Percentiles rank a stretch among this genome's conserved stretches.
phyloP scores from a whole-genome alignment of 768 basidiomycete genomes.

The Phanerodontia chrysosporium region DNA sequence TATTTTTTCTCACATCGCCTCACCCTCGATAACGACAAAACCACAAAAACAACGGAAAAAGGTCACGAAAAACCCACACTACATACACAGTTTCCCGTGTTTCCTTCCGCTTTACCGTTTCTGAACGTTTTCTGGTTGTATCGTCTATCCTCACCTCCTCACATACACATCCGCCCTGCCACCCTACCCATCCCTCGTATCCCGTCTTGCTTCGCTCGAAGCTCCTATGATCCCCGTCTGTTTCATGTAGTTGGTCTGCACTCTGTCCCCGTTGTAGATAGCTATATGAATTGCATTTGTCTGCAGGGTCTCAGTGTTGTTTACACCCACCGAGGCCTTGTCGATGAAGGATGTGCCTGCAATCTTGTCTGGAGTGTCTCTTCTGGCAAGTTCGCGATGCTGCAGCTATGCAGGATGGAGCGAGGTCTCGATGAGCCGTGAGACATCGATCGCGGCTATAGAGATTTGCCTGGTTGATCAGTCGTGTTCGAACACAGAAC shows the following conservation, averaged over 20 bases:
- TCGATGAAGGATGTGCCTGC: too few species aligned
- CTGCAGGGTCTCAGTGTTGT: not conserved
- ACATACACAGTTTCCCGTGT: conserved; percentile 24
- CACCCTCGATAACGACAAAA: conserved; percentile 22
- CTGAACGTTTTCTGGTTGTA: conserved; percentile 15
- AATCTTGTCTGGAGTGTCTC: too few species aligned
- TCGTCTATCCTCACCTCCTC: conserved; percentile 20
- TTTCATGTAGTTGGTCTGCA: not conserved
- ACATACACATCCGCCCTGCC: conserved; percentile 14
- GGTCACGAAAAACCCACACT: conserved; percentile 29
- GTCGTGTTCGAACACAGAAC: too few species aligned
- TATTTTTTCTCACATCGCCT: conserved; percentile 36
- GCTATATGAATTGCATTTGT: conserved; percentile 3
- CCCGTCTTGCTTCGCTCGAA: conserved; percentile 1
- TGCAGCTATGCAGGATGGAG: too few species aligned
- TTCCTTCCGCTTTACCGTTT: conserved; percentile 14
- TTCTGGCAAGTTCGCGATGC: too few species aligned
- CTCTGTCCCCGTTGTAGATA: not conserved
- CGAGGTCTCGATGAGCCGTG: too few species aligned
- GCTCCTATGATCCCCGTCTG: not conserved
- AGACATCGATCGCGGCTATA: too few species aligned
- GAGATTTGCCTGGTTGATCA: too few species aligned
- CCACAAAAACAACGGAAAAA: conserved; percentile 47
- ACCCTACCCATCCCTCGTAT: conserved; percentile 1
- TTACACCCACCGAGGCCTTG: too few species aligned